Evolutionary conservation across 352 stramenopile genomes (phyloP).

Genomic region (Blastocystis sp.): DNA sequence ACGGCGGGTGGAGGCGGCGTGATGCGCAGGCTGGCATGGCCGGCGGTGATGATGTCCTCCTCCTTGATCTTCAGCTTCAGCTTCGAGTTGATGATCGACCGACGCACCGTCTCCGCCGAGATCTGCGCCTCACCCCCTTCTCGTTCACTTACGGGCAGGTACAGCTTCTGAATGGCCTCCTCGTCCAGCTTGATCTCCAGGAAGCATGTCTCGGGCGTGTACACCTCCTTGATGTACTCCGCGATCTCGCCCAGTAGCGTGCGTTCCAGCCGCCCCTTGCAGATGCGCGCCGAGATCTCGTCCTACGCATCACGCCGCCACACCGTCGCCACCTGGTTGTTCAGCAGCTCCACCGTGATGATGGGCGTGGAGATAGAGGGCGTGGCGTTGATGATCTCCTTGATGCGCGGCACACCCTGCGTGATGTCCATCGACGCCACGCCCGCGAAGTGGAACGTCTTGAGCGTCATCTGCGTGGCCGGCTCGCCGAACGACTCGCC

Average conservation of each 20-base stretch:
- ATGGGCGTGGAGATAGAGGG: constrained; percentile 96
- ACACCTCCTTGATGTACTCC: constrained; percentile 95
- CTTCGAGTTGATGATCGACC: constrained; percentile 83
- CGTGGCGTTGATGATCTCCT: constrained; percentile 89
- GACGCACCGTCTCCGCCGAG: constrained; percentile 82
- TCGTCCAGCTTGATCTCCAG: constrained; percentile 95
- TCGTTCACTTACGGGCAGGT: constrained; percentile 74
- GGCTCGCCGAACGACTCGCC: constrained; percentile 94
- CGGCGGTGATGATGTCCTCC: constrained; percentile 76
- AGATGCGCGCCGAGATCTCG: constrained; percentile 90
- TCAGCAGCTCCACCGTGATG: constrained; percentile 89
- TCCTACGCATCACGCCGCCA: constrained; percentile 77
- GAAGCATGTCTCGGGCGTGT: constrained; percentile 86
- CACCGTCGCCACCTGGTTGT: constrained; percentile 1
- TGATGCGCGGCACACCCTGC: constrained; percentile 95
- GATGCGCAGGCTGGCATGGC: constrained; percentile 77
- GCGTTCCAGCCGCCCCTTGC: constrained; percentile 98
- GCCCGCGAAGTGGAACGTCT: constrained; percentile 99
- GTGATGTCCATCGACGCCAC: constrained; percentile 99
- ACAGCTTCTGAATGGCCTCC: constrained; percentile 89
- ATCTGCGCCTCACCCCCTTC: constrained; percentile 79
- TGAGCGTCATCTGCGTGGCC: constrained; percentile 89
- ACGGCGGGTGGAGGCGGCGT: constrained; percentile 75
- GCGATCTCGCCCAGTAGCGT: constrained; percentile 91
- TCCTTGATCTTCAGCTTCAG: constrained; percentile 83